Conservation (phyloP, 2,329 filamentous ascomycete species). For the Cucurbitaria berberidis region DNA sequence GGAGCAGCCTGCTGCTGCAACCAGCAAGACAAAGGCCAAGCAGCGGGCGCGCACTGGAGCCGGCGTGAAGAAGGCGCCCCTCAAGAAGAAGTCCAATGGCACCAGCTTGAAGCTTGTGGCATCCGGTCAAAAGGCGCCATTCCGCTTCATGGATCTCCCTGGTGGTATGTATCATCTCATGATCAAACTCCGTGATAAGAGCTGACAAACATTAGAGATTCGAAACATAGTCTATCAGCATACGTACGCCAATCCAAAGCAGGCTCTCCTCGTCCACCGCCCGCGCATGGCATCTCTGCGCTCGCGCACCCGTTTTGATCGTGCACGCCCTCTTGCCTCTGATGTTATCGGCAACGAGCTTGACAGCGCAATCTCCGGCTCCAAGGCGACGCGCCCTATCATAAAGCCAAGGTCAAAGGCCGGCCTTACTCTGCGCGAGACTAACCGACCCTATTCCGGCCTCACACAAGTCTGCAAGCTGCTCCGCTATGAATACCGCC, state of each 20-base stretch:
- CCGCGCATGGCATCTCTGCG: conserved; percentile 35
- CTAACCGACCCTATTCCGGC: conserved; percentile 32
- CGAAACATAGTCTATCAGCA: conserved; percentile 36
- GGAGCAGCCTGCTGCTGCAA: not conserved
- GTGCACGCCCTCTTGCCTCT: conserved; percentile 19
- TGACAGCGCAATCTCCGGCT: conserved; percentile 8
- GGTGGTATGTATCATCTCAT: conserved; percentile 17
- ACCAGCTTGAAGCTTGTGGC: not conserved
- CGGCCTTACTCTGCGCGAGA: conserved; percentile 8
- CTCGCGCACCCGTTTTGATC: conserved; percentile 27
- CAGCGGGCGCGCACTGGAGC: conserved; percentile 7
- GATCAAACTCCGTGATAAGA: not conserved
- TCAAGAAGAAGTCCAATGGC: not conserved
- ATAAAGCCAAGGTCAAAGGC: conserved; percentile 6
- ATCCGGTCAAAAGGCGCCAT: not conserved
- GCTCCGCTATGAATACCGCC: conserved; percentile 35
- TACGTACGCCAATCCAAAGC: conserved; percentile 10
- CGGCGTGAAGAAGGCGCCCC: conserved; percentile 13
- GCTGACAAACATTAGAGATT: conserved; percentile 28
- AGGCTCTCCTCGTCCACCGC: conserved; percentile 33
- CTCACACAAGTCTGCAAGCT: conserved; percentile 35
- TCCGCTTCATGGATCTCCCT: conserved; percentile 28
- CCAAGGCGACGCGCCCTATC: not conserved
- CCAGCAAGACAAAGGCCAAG: not conserved
- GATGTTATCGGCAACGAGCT: conserved; percentile 20